phyloP scores from a whole-genome alignment of 768 basidiomycete species.

The Guyanaporus albipodus region DNA sequence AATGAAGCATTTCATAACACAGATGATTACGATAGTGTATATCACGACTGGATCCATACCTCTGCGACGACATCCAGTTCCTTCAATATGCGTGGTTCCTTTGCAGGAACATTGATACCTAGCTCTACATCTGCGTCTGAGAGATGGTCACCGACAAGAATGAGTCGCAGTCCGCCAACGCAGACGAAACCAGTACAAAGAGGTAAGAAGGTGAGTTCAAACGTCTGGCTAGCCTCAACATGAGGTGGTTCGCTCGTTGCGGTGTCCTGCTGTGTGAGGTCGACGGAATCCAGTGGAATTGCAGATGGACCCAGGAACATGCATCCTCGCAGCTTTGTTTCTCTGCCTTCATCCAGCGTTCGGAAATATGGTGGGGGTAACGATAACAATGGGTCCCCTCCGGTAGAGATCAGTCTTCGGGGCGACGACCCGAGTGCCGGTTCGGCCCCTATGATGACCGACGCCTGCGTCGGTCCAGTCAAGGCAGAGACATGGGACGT shows the following conservation, averaged over 20 bases:
- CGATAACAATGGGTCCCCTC: constrained; percentile 10
- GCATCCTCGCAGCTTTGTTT: constrained; percentile 31
- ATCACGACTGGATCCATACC: constrained; percentile 53
- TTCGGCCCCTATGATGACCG: constrained; percentile 3
- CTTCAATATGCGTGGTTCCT: constrained; percentile 49
- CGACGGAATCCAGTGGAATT: constrained; percentile 42
- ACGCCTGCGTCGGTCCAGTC: constrained; percentile 6
- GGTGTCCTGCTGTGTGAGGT: constrained; percentile 24
- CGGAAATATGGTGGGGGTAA: constrained; percentile 50
- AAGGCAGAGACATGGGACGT: constrained; percentile 7
- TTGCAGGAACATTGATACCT: constrained; percentile 22
- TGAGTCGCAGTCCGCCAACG: constrained; percentile 68
- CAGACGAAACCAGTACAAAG: constrained; percentile 54
- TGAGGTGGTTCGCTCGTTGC: constrained; percentile 20
- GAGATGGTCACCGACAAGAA: constrained; percentile 57
- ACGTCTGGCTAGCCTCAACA: constrained; percentile 47
- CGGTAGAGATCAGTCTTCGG: constrained; percentile 3
- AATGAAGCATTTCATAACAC: constrained; percentile 6
- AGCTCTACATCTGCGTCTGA: constrained; percentile 34
- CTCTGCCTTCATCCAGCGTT: constrained; percentile 34
- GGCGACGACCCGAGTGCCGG: constrained; percentile 13
- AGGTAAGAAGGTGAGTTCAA: constrained; percentile 62
- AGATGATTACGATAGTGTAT: constrained; percentile 6
- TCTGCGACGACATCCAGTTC: constrained; percentile 74
- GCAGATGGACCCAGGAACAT: constrained; percentile 51